Conservation (phyloP, 192 early-diverging fungal genomes). For the Umbelopsis ramanniana region DNA sequence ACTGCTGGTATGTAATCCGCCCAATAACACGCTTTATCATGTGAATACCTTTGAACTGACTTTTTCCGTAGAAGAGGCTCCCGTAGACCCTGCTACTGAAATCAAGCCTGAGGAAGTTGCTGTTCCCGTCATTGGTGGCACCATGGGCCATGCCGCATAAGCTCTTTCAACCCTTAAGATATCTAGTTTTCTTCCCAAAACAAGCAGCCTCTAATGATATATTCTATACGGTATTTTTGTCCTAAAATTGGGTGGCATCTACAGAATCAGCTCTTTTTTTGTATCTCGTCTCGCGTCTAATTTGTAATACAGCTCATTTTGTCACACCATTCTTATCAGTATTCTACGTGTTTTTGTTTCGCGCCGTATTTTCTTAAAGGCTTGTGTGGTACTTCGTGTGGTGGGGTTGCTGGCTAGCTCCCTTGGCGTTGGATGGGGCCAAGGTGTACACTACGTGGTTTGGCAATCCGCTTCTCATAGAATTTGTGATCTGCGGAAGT, state of each 20-base stretch:
- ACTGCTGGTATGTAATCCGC: background rate
- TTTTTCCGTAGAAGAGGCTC: background rate
- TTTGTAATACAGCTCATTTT: slow-evolving; percentile 21
- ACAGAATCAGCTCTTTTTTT: slow-evolving; percentile 8
- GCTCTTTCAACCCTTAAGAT: slow-evolving; percentile 1
- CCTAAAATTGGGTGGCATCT: slow-evolving; percentile 2
- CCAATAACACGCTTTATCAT: background rate
- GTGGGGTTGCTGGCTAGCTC: background rate
- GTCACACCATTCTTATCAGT: slow-evolving; percentile 22
- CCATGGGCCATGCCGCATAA: slow-evolving; percentile 3
- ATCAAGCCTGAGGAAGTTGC: slow-evolving; percentile 11
- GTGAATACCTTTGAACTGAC: background rate
- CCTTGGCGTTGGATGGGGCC: background rate
- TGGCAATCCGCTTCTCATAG: no score
- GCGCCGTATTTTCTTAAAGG: no score
- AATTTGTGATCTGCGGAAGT: no score
- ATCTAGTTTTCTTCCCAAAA: slow-evolving; percentile 16
- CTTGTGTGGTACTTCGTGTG: no score
- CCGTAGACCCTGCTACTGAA: slow-evolving; percentile 1
- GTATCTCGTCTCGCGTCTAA: slow-evolving; percentile 18
- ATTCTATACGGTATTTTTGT: slow-evolving; percentile 23
- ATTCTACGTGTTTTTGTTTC: background rate
- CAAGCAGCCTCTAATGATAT: slow-evolving; percentile 16
- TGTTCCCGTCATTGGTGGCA: background rate
- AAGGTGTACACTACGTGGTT: no score